Conservation (phyloP, 2,329 filamentous ascomycete genomes). For the Graphiopsis chlorocephala region DNA sequence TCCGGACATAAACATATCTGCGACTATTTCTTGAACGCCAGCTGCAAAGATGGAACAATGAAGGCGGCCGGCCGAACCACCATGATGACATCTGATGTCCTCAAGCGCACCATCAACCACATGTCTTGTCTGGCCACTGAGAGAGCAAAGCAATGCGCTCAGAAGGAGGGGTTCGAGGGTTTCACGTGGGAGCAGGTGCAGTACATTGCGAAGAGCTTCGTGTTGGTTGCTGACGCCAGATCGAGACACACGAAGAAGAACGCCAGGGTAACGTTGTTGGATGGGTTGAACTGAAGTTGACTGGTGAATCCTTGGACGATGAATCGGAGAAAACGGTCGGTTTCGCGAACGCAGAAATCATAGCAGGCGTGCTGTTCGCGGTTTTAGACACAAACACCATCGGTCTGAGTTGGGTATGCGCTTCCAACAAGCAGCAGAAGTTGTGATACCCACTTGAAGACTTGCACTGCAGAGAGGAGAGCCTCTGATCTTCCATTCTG, state of each 20-base stretch:
- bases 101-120: neutral
- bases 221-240: neutral
- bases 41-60: neutral
- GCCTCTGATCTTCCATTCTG: neutral
- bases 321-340: neutral
- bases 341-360: neutral
- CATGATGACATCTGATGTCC: neutral
- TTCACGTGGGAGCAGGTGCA: conserved; percentile 1
- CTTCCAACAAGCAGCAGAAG: neutral
- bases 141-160: neutral
- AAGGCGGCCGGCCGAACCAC: neutral
- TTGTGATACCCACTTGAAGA: neutral
- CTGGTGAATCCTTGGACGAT: neutral
- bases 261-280: neutral
- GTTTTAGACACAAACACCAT: neutral
- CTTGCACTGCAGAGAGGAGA: neutral
- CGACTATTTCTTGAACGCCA: conserved; percentile 9
- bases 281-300: neutral
- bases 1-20: neutral
- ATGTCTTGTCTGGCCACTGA: neutral
- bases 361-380: neutral
- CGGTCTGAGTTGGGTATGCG: neutral
- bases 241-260: neutral
- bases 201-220: conserved; percentile 5
- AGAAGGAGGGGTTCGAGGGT: neutral